Base-by-base conservation (phyloP, 2,329 filamentous ascomycete species). In the Aspergillus awamori region DNA sequence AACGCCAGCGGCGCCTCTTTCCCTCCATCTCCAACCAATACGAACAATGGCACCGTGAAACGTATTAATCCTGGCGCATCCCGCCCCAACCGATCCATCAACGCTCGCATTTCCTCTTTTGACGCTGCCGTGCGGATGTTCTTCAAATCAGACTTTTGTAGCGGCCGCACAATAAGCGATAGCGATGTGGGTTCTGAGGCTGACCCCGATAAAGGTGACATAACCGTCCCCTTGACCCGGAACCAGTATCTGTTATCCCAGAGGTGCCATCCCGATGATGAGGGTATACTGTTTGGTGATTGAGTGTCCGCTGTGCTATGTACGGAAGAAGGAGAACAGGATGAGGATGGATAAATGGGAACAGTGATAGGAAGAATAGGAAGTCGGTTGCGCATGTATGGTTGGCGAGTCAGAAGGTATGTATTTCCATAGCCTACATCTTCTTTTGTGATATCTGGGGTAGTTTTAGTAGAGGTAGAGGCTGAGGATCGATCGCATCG, bases 171-270 rank as follows among this genome's bases (percentile, higher is more conserved):
- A 4, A 45, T 10, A 4, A 45, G 4, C 10, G 41, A 45, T 13
- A 45, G n/a, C 33, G 33, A 36, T 4, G 11, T 36, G 2, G 33
- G 11, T 36, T 11, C 33, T 10, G 28, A 1, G 2, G 8, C 8
- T 36, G 33, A 11, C 33, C 33, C 33, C 4, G 24, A n/a, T 15
- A 15, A 2, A 7, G 4, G 7, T 22, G 11, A 15, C 5, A 8
- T 41, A 13, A 11, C 22, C n/a, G 66, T 58, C 17, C 81, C 76
- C 28, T 71, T 67, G 10, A 86, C 58, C 2, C 77, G 78, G 53
- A 87, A 76, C 85, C 85, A 87, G 70, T 78, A 86, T 20, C 85
- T 78, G 51, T 80, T 77, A 66, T 87, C 84, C 77, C 83, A 87
- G 15, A 87, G 76, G 7, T 66, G 69, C 74, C 76, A 79, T 6